Conservation (phyloP, 306 rosid genomes). For the Prunus mume region DNA sequence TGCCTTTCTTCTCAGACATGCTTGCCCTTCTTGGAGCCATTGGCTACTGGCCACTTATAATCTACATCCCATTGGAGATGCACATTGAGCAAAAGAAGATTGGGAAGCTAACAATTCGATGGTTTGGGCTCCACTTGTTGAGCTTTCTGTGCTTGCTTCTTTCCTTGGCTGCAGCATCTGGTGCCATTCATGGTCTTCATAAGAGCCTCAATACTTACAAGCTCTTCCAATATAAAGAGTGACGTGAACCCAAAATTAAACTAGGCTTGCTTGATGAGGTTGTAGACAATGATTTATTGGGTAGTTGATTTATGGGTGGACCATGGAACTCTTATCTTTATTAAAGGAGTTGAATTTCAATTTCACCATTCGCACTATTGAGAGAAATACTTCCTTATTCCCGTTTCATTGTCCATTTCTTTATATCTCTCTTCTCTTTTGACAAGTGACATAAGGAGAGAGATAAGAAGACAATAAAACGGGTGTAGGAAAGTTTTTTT, state of each 20-base stretch:
- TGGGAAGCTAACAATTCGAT: constrained; percentile 24
- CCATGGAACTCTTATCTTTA: too few species aligned
- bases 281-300: too few species aligned
- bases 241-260: constrained; percentile 9
- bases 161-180: constrained; percentile 41
- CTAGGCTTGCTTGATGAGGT: too few species aligned
- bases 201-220: constrained; percentile 34
- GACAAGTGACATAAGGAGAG: too few species aligned
- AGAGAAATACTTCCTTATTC: too few species aligned
- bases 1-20: constrained; percentile 58
- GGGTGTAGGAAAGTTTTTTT: too few species aligned
- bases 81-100: constrained; percentile 42
- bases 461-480: too few species aligned
- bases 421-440: too few species aligned
- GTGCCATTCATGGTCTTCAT: constrained; percentile 42
- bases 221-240: constrained; percentile 42
- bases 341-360: too few species aligned
- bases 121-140: constrained; percentile 48
- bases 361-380: too few species aligned
- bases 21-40: constrained; percentile 59
- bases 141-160: constrained; percentile 41
- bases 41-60: constrained; percentile 58
- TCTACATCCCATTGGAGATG: constrained; percentile 65
- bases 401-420: too few species aligned
- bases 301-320: too few species aligned